Evolutionary conservation across 495 filamentous ascomycete genomes (phyloP).

Genomic region (Friedmanniomyces endolithicus): DNA sequence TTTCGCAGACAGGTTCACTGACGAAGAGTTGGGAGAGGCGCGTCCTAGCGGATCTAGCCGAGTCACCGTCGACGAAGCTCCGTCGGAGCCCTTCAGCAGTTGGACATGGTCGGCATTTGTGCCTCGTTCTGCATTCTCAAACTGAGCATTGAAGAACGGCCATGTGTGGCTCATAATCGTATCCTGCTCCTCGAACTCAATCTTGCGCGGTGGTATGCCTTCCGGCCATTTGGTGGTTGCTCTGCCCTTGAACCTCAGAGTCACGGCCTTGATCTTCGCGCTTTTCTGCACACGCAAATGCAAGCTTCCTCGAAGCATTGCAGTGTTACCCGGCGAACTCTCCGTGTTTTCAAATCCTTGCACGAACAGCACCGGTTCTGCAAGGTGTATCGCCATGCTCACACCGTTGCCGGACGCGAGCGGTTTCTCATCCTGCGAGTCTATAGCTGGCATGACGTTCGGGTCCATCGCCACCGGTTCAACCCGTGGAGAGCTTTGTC

Average conservation of each 20-base stretch:
- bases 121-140: slow-evolving; percentile 45
- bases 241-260: slow-evolving; percentile 71
- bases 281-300: slow-evolving; percentile 75
- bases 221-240: slow-evolving; percentile 94
- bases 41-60: slow-evolving; percentile 24
- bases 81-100: slow-evolving; percentile 24
- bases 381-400: slow-evolving; percentile 42
- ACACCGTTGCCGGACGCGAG: slow-evolving; percentile 40
- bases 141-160: slow-evolving; percentile 72
- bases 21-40: slow-evolving; percentile 39
- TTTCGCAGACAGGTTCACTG: slow-evolving; percentile 32
- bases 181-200: slow-evolving; percentile 71
- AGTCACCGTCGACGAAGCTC: slow-evolving; percentile 3
- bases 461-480: not conserved
- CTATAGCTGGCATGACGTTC: slow-evolving; percentile 19
- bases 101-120: slow-evolving; percentile 55
- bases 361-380: slow-evolving; percentile 81
- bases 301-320: slow-evolving; percentile 76
- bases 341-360: slow-evolving; percentile 83
- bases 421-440: slow-evolving; percentile 34
- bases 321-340: slow-evolving; percentile 52
- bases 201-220: slow-evolving; percentile 83
- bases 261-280: slow-evolving; percentile 89
- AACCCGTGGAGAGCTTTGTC: not conserved
- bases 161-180: slow-evolving; percentile 62